Evolutionary conservation across 805 yeast genomes (phyloP).

Genomic region (Danielia oregonensis): DNA sequence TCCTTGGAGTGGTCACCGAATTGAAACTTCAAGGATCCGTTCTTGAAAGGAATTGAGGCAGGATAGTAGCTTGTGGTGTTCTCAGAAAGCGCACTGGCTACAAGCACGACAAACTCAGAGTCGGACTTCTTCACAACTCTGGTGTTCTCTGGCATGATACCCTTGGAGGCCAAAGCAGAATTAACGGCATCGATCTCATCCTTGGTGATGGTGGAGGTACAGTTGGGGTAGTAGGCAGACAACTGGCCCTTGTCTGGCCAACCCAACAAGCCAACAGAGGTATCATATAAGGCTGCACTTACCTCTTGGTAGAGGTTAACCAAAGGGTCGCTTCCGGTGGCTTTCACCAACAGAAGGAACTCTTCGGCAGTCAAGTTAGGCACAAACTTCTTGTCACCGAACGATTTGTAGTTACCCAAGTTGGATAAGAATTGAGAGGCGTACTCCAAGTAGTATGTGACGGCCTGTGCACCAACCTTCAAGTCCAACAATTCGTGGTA

Average conservation of each 20-base stretch:
- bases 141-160: slow-evolving; percentile 76
- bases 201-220: slow-evolving; percentile 39
- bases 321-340: slow-evolving; percentile 33
- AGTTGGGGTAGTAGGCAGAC: slow-evolving; percentile 65
- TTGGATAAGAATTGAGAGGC: slow-evolving; percentile 73
- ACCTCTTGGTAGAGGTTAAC: slow-evolving; percentile 40
- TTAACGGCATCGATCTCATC: slow-evolving; percentile 66
- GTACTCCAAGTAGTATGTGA: slow-evolving; percentile 57
- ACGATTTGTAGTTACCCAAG: slow-evolving; percentile 78
- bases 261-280: slow-evolving; percentile 56
- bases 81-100: slow-evolving; percentile 59
- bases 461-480: slow-evolving; percentile 32
- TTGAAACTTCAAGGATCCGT: slow-evolving; percentile 42
- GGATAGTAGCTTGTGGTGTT: slow-evolving; percentile 56
- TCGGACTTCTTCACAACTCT: slow-evolving; percentile 58
- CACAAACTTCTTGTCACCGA: slow-evolving; percentile 84
- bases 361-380: slow-evolving; percentile 53
- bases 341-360: slow-evolving; percentile 47
- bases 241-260: slow-evolving; percentile 75
- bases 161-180: slow-evolving; percentile 56
- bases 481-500: slow-evolving; percentile 34
- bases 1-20: slow-evolving; percentile 79
- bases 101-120: slow-evolving; percentile 51
- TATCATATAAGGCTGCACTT: slow-evolving; percentile 48
- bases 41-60: slow-evolving; percentile 30